Percentiles rank a stretch among this genome's conserved stretches.
Conservation (phyloP, 345 rosid genomes). For the Eucalyptus melliodora region DNA sequence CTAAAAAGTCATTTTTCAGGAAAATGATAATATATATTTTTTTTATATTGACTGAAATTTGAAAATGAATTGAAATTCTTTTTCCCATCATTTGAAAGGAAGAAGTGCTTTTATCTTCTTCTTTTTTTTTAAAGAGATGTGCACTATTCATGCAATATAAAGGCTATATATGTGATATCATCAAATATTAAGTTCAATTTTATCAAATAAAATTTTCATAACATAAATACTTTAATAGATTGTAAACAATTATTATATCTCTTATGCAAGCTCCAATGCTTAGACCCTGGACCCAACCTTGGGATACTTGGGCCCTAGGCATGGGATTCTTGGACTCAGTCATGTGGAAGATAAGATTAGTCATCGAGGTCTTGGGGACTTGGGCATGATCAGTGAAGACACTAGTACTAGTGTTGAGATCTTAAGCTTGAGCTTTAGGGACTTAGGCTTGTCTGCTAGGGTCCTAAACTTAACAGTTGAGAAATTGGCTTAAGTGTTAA, state of each 20-base stretch:
- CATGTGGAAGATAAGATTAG: background rate
- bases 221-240: background rate
- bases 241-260: too few species aligned
- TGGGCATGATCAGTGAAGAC: background rate
- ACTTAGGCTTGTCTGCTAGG: background rate
- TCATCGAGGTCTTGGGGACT: background rate
- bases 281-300: background rate
- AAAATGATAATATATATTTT: too few species aligned
- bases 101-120: too few species aligned
- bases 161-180: too few species aligned
- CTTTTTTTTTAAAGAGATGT: background rate
- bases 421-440: background rate
- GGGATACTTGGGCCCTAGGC: background rate
- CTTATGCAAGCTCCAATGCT: background rate
- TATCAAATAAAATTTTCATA: background rate
- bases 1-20: too few species aligned
- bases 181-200: too few species aligned
- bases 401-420: accelerated
- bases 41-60: too few species aligned
- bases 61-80: background rate
- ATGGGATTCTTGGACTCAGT: background rate
- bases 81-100: background rate
- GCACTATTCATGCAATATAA: background rate
- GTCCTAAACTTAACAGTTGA: background rate
- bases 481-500: background rate